A percentile compares a stretch with the other conserved stretches of the same genome.
These are phyloP conservation scores for Chimonanthus salicifolius DNA, from an alignment of 164 flowering plant species.

Conservation along the genomic window DNA sequence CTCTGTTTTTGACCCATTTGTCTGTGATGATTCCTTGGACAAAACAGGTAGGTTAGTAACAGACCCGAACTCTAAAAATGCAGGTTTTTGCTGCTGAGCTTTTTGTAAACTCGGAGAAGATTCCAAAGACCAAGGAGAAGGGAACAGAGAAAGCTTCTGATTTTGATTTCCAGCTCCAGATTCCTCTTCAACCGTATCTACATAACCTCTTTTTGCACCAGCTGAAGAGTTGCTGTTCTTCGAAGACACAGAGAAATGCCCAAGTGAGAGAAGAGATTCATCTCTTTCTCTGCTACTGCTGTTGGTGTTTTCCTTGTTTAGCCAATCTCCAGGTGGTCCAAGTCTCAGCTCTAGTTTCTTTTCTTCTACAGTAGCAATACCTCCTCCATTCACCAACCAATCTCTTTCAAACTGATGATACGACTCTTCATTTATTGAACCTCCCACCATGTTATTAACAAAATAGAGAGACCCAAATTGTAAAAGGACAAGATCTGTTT, in stretches of 20 bases:
- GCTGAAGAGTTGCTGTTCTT: constrained; percentile 11
- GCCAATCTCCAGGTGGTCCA: constrained; percentile 65
- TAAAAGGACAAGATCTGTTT: constrained; percentile 1
- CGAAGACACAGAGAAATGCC: constrained; percentile 23
- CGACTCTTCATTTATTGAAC: constrained; percentile 28
- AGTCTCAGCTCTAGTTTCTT: constrained; percentile 75
- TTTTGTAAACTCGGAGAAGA: constrained; percentile 20
- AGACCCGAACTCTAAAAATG: constrained; percentile 28
- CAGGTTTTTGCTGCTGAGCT: constrained; percentile 20
- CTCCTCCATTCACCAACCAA: constrained; percentile 30
- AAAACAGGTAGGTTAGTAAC: constrained; percentile 24
- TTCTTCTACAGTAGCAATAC: constrained; percentile 43
- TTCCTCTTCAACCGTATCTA: constrained; percentile 12
- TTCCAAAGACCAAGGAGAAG: constrained; percentile 19
- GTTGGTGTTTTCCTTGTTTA: background rate
- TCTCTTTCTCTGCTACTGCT: constrained; percentile 16
- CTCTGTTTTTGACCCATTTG: constrained; percentile 39
- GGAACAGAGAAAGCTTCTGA: constrained; percentile 17
- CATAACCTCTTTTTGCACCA: constrained; percentile 19
- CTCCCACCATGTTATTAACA: constrained; percentile 34
- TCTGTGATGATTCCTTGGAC: constrained; percentile 48
- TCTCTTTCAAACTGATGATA: constrained; percentile 43
- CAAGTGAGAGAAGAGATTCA: constrained; percentile 35
- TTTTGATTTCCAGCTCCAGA: constrained; percentile 12
- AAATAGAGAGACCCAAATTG: constrained; percentile 2